Evolutionary conservation across 1,284 basidiomycete genomes (phyloP), one percentile per base, ranked within the genome.

Genomic region (Naganishia sp.): DNA sequence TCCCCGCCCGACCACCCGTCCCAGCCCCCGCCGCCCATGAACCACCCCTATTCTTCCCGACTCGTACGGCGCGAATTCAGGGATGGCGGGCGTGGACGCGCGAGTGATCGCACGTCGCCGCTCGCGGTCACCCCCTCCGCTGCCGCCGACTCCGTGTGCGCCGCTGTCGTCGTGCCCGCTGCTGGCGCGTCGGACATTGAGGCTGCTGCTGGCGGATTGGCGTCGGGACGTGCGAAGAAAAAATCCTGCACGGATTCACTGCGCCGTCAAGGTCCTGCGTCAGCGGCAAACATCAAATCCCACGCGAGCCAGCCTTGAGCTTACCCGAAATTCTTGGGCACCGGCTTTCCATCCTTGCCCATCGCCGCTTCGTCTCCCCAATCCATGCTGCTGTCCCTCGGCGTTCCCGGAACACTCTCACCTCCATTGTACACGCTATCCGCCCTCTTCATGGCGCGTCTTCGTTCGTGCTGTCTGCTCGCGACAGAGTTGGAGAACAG

Each of bases 401-500:
- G 67, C 31, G 56, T 61, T 42, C 51, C 41, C 35, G 57, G 66
- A 21, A 56, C 61, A 39, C 67, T 66, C 10, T 69, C 67, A n/a
- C 58, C 67, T 9, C 74, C 75, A 49, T 70, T 69, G 55, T 72
- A 69, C 35, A 71, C 67, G 65, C 73, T 51, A 23, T 47, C 71
- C 28, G 72, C 71, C 42, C 66, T 65, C 43, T 70, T 67, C 39
- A 86, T 82, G 2, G 87, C 88, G 67, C 86, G 84, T 47, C 89
- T 86, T 0, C 90, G 90, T 71, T 93, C 88, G 83, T 92, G 92
- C 64, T 89, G 88, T 70, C 92, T 83, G 67, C 90, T 91, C 15
- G 92, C 92, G 0, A 92, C 94, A 10, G 90, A 90, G 77, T 98
- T 98, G 66, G 90, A 93, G 81, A 99, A 99, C 47, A 97, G 82